These are phyloP conservation scores for Penicillium waksmanii DNA, from an alignment of 495 filamentous ascomycete species.

Conservation along the genomic window DNA sequence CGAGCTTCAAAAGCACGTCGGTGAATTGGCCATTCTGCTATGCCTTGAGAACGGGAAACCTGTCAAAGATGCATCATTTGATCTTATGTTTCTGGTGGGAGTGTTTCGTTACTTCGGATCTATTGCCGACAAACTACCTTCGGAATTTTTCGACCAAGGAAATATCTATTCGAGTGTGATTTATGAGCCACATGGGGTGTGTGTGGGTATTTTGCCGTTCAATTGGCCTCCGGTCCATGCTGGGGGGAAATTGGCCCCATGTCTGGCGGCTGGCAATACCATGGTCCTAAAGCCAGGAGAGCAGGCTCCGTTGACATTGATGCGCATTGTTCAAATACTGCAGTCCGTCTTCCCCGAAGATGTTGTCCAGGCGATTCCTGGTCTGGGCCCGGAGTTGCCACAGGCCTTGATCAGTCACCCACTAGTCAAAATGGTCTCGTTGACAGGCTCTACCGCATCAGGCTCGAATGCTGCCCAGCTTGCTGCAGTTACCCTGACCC, in stretches of 20 bases:
- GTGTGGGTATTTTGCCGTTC: slow-evolving; percentile 23
- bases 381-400: slow-evolving; percentile 12
- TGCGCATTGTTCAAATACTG: slow-evolving; percentile 13
- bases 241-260: slow-evolving; percentile 52
- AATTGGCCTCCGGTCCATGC: slow-evolving; percentile 17
- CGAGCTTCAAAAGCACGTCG: slow-evolving; percentile 7
- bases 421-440: slow-evolving; percentile 20
- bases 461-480: slow-evolving; percentile 10
- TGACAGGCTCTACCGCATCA: slow-evolving; percentile 12
- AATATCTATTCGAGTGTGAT: slow-evolving; percentile 18
- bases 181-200: slow-evolving; percentile 27
- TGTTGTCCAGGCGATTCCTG: slow-evolving; percentile 18
- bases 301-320: slow-evolving; percentile 50
- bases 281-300: slow-evolving; percentile 60
- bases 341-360: slow-evolving; percentile 11
- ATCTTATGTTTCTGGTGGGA: slow-evolving; percentile 17
- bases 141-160: slow-evolving; percentile 23
- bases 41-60: slow-evolving; percentile 32
- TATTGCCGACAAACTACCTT: slow-evolving; percentile 24
- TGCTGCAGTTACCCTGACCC: slow-evolving; percentile 1
- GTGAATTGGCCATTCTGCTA: slow-evolving; percentile 20
- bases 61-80: slow-evolving; percentile 13
- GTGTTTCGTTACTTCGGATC: slow-evolving; percentile 23
- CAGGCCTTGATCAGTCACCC: slow-evolving; percentile 16
- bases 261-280: slow-evolving; percentile 56